Evolutionary conservation across 2,329 filamentous ascomycete genomes (phyloP), one percentile per base, ranked within the genome.

Genomic region (Calonectria honghensis): DNA sequence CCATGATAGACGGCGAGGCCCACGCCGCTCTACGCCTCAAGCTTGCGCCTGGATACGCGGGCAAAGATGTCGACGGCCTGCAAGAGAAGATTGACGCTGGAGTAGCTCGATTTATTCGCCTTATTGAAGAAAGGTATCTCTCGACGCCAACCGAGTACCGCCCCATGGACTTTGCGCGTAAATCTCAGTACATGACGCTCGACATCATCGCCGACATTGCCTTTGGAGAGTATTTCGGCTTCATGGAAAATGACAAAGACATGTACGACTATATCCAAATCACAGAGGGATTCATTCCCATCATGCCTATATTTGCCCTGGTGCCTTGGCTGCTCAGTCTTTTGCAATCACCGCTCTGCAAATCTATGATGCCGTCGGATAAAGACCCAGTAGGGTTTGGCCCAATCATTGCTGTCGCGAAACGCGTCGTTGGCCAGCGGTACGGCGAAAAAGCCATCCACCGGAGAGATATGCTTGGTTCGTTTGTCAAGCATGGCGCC

Each of bases 381-480:
- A 59, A 68, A n/a, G 67, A 73, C 29, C 32, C 67, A 9, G 67
- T 73, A 14, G 72, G 72, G 6, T 18, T 70, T 16, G 72, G 72
- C 14, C 67, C 67, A 2, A 69, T 70, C 6, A 73, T 73, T 18
- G 67, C 72, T 2, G 59, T 65, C 6, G 67, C 67, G 10, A 73
- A 73, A 45, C 61, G 67, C 3, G 67, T 63, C 0, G 67, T 73
- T 13, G 67, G 31, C 2, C 24, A 73, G 32, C 50, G 67, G 3
- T 73, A 52, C 6, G 57, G 41, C 3, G 41, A 51, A 7, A 48
- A 61, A 6, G 59, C 67, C 2, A 32, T 61, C 11, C 18, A 41
- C 37, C 51, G 41, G 31, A 52, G 51, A 37, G 67, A 73, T 29
- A 70, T 73, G 67, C 72, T 73, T 16, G 72, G 72, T 7, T 73